phyloP scores from a whole-genome alignment of 768 basidiomycete species.

The Russula sp. region DNA sequence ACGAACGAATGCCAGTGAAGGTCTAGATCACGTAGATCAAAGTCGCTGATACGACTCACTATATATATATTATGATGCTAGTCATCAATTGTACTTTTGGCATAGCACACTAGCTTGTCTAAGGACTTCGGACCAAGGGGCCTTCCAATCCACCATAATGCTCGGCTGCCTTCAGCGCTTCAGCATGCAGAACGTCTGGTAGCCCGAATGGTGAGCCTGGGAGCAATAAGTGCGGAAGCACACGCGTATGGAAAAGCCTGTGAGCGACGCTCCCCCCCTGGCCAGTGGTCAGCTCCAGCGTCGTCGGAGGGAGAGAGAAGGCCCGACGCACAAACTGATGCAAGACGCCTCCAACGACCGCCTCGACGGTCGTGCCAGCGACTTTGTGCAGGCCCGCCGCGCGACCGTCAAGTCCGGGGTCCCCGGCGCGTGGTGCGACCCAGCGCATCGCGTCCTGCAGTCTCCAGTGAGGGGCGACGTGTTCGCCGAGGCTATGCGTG shows the following conservation, averaged over 20 bases:
- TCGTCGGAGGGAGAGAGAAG: not conserved
- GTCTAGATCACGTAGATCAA: not conserved
- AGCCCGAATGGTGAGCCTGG: constrained; percentile 29
- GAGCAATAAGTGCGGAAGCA: constrained; percentile 35
- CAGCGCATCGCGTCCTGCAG: constrained; percentile 69
- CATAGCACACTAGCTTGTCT: constrained; percentile 4
- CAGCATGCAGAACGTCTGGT: constrained; percentile 42
- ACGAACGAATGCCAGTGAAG: not conserved
- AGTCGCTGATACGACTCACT: not conserved
- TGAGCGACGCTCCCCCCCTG: constrained; percentile 39
- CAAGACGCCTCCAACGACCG: constrained; percentile 69
- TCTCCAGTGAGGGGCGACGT: constrained; percentile 70
- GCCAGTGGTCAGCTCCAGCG: not conserved
- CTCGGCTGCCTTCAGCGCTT: constrained; percentile 39
- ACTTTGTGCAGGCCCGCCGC: constrained; percentile 71
- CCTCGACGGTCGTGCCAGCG: constrained; percentile 70
- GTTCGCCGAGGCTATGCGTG: constrained; percentile 65
- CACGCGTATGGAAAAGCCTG: constrained; percentile 38
- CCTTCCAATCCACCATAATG: constrained; percentile 45
- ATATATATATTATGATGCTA: constrained; percentile 1
- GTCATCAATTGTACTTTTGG: constrained; percentile 4
- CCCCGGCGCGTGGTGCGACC: constrained; percentile 31
- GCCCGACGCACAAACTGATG: constrained; percentile 67
- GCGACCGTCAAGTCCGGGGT: constrained; percentile 30
- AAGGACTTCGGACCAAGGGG: constrained; percentile 4